Evolutionary conservation across 2,329 filamentous ascomycete genomes (phyloP).

Genomic region (Aspergillus pseudotamarii): DNA sequence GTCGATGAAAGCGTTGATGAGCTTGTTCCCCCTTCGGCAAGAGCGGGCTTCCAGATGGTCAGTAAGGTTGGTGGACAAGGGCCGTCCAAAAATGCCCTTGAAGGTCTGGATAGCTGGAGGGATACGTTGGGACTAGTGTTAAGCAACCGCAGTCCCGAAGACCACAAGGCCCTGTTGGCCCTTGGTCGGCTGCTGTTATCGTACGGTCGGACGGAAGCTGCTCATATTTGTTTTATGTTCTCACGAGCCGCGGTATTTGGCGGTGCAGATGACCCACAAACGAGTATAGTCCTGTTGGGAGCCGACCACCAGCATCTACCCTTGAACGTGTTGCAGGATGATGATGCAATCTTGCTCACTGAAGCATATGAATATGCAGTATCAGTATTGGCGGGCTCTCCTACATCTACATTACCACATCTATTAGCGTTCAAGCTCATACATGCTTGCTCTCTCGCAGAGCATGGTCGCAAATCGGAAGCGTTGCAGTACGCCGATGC

Average conservation of each 20-base stretch:
- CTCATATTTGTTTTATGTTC: constrained; percentile 92
- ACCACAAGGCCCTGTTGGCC: constrained; percentile 74
- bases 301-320: constrained; percentile 75
- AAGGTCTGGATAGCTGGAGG: constrained; percentile 89
- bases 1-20: constrained; percentile 94
- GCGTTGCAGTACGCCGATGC: constrained; percentile 90
- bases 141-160: constrained; percentile 82
- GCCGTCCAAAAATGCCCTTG: constrained; percentile 70
- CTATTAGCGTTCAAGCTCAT: constrained; percentile 89
- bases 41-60: constrained; percentile 88
- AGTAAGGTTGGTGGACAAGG: constrained; percentile 67
- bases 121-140: constrained; percentile 85
- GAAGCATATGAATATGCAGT: constrained; percentile 93
- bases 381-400: constrained; percentile 66
- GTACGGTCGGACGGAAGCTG: constrained; percentile 87
- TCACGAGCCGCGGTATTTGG: constrained; percentile 74
- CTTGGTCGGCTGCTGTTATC: constrained; percentile 80
- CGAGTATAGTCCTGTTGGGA: constrained; percentile 81
- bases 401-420: constrained; percentile 70
- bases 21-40: constrained; percentile 87
- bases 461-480: constrained; percentile 78
- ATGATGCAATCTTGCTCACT: constrained; percentile 87
- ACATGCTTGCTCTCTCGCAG: constrained; percentile 80
- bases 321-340: constrained; percentile 74
- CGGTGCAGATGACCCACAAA: constrained; percentile 77